Base-by-base conservation (phyloP, 108 stramenopile genomes). In the Nitzschia putrida region DNA sequence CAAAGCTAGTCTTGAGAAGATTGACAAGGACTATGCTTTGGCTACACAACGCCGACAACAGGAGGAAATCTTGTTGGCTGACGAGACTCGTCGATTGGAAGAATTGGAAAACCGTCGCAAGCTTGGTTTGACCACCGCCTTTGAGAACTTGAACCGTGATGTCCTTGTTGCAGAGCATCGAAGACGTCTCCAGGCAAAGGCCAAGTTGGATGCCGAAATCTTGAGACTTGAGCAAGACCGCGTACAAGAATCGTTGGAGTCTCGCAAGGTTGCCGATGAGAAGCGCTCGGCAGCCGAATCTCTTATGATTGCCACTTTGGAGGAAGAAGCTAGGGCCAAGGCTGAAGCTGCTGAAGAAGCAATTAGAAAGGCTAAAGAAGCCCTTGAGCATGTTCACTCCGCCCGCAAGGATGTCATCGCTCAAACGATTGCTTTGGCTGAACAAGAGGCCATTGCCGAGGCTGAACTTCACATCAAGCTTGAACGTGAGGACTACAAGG, bases 381-480 rank as follows among this genome's bases (percentile, higher is more conserved):
- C 80, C 7, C 40, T 76, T 14, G 60, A 72, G 14, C 41, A 65
- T 23, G 73, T 76, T 51, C 18, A 42, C 9, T 29, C 67, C 22
- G 64, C 64, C 5, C 53, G 57, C 22, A 61, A 51, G 26, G 42
- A 73, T 16, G 44, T 79, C 25, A 69, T 80, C 37, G 60, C 78
- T 12, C 45, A 79, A 20, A 71, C 74, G 2, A 79, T 76, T 57
- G 78, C 66, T 13, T 11, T 54, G 14, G 78, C 77, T 10, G 71
- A 83, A 53, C 45, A n/a, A 18, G 72, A 72, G 54, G 71, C 68
- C 16, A 25, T 83, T 38, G 78, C 78, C 1, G 83, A 79, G 47
- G 60, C 71, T 12, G 83, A 79, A 50, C 41, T 38, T 37, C 38
- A 49, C 8, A 39, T 74, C 18, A 71, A 63, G 55, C 25, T 54